Conservation (phyloP, 805 yeast species). For the Barnettozyma pratensis region DNA sequence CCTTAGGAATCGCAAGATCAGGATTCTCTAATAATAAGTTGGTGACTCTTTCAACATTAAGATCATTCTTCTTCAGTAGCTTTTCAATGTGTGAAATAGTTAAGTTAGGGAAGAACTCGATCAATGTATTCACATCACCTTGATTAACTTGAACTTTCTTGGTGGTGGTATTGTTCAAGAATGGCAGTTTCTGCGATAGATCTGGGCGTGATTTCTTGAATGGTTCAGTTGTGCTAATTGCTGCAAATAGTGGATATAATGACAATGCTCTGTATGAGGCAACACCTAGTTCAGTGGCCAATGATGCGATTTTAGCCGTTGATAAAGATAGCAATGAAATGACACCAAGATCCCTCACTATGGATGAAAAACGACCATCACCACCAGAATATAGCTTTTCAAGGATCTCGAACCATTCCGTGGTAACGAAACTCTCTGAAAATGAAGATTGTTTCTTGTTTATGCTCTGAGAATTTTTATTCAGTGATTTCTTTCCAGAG, state of each 20-base stretch:
- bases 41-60: conserved; percentile 54
- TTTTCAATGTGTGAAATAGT: conserved; percentile 40
- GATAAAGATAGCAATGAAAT: conserved; percentile 37
- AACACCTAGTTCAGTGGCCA: conserved; percentile 42
- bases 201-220: conserved; percentile 47
- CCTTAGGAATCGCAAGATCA: conserved; percentile 25
- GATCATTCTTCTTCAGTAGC: conserved; percentile 41
- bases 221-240: conserved; percentile 44
- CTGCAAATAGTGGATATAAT: conserved; percentile 49
- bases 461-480: neutral
- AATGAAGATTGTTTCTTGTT: conserved; percentile 27
- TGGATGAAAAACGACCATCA: conserved; percentile 58
- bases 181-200: conserved; percentile 44
- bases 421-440: conserved; percentile 48
- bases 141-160: conserved; percentile 18
- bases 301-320: conserved; percentile 23
- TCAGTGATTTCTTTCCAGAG: neutral
- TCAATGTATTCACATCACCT: conserved; percentile 33
- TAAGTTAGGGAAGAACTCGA: conserved; percentile 68
- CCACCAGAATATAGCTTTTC: conserved; percentile 83
- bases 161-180: conserved; percentile 28
- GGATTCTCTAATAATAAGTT: conserved; percentile 62
- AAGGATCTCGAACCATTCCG: conserved; percentile 52
- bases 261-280: conserved; percentile 37
- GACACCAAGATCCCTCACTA: conserved; percentile 44